Evolutionary conservation across 2,329 filamentous ascomycete genomes (phyloP), one percentile per base, ranked within the genome.

Genomic region (Aspergillus ruber): DNA sequence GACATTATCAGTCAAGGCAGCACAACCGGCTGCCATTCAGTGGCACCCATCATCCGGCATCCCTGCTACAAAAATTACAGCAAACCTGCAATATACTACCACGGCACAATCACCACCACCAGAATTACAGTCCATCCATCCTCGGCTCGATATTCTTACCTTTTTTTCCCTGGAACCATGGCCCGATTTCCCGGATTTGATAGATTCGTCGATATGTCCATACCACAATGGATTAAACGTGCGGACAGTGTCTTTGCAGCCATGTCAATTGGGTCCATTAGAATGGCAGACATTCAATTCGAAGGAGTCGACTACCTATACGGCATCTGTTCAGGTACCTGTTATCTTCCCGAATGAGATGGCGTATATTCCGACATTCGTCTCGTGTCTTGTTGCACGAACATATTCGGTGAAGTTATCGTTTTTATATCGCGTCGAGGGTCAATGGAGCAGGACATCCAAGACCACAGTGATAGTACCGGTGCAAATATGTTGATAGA

Each of bases 381-480:
- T 53, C 32, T 56, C 51, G 2, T 59, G 54, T 39, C 53, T 56
- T 4, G 39, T 55, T 8, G 56, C 53, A 7, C 48, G 53, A 8
- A 44, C 35, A 7, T 58, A 56, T 41, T 35, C 52, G 1, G 1
- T 57, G 9, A 52, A 44, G 9, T 6, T 39, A 17, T 18, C 36
- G 10, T 21, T 39, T 9, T 21, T 3, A 4, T 39, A 39, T 39
- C 18, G 7, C 12, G n/a, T 39, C 3, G 9, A 39, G 36, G 36
- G 8, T 2, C n/a, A 39, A 39, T 39, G 17, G 36, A 9, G 13
- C 32, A 39, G 5, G 17, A 17, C 36, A 6, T 39, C 36, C 36
- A 39, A 21, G 17, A 18, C 17, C 17, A 20, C 7, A 39, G n/a
- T 20, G 10, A 39, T 17, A 12, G 36, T 39, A 15, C 36, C 36